These are phyloP conservation scores for Curvularia lunata DNA, from an alignment of 2,329 filamentous ascomycete species.

Conservation along the genomic window DNA sequence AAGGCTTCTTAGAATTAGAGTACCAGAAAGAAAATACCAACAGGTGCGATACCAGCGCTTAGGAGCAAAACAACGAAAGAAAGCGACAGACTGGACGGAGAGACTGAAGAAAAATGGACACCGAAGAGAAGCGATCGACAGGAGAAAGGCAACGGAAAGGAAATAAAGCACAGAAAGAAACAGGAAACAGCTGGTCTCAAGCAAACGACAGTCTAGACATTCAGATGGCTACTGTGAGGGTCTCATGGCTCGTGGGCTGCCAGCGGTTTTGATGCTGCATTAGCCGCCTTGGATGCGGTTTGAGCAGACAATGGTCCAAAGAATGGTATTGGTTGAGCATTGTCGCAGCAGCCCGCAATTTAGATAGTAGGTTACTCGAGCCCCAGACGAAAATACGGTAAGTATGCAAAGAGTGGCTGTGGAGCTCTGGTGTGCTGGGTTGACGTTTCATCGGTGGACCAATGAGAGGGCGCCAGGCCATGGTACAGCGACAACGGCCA, in stretches of 20 bases:
- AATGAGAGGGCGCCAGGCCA: slow-evolving; percentile 29
- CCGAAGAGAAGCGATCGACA: slow-evolving; percentile 47
- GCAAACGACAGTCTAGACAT: slow-evolving; percentile 35
- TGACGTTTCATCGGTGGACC: slow-evolving; percentile 37
- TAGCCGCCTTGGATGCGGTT: slow-evolving; percentile 50
- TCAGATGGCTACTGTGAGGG: slow-evolving; percentile 29
- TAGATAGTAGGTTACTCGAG: slow-evolving; percentile 33
- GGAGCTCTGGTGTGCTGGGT: slow-evolving; percentile 23
- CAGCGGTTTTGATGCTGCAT: slow-evolving; percentile 47
- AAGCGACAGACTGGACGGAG: slow-evolving; percentile 26
- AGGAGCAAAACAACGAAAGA: slow-evolving; percentile 2
- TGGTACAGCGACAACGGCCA: slow-evolving; percentile 11
- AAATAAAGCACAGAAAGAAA: slow-evolving; percentile 31
- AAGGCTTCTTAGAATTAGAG: slow-evolving; percentile 29
- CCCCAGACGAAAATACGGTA: slow-evolving; percentile 19
- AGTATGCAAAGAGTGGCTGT: slow-evolving; percentile 41
- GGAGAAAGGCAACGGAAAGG: slow-evolving; percentile 26
- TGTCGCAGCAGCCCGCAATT: slow-evolving; percentile 30
- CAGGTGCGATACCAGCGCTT: slow-evolving; percentile 21
- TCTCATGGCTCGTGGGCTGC: slow-evolving; percentile 35
- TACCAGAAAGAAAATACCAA: slow-evolving; percentile 22
- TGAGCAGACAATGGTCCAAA: slow-evolving; percentile 39
- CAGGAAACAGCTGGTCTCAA: slow-evolving; percentile 33
- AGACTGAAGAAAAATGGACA: slow-evolving; percentile 27
- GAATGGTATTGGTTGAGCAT: slow-evolving; percentile 44